Base-by-base conservation (phyloP, 2,329 filamentous ascomycete genomes). In the Exophiala sideris region DNA sequence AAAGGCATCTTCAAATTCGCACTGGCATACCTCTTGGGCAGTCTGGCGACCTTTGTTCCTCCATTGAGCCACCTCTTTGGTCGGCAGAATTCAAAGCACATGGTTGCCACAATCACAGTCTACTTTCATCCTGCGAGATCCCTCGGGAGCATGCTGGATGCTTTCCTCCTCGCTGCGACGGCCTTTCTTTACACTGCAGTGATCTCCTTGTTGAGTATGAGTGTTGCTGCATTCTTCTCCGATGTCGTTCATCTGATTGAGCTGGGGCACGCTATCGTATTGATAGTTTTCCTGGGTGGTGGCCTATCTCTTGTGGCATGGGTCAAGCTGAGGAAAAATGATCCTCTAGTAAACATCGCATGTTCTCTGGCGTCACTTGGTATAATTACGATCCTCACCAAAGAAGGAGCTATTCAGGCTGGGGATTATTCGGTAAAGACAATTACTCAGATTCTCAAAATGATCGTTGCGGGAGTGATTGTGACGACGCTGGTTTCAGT, bases 81-180 rank as follows among this genome's bases (percentile, higher is more conserved):
- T 9, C 79, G 86, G 59, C 87, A 91, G 66, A 91, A 96, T 71
- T 90, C 90, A 47, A 96, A 96, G 68, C 92, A 96, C 71, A 86
- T 96, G 66, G 90, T 96, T 48, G 91, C 91, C 32, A 96, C 92
- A 2, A 84, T 96, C 54, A 95, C 90, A 0, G 91, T 96, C 9
- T 97, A 96, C 67, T 97, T 96, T 66, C 91, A 96, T 69, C 91
- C 92, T 3, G 89, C 90, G 5, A 80, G 92, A 54, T 89, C 89
- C 14, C 82, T 86, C 21, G 92, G 92, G 1, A 94, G 88, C 61
- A 96, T 96, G 90, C 81, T 89, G 54, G 89, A 96, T 71, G 91
- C 91, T 2, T 81, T 87, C 9, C 73, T 91, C 33, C 84, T 94
- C 54, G 89, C 89, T 5, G 73, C 88, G 35, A 77, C 87, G 33